Base-by-base conservation (phyloP, 257 asterid species). In the Przewalskia tangutica region DNA sequence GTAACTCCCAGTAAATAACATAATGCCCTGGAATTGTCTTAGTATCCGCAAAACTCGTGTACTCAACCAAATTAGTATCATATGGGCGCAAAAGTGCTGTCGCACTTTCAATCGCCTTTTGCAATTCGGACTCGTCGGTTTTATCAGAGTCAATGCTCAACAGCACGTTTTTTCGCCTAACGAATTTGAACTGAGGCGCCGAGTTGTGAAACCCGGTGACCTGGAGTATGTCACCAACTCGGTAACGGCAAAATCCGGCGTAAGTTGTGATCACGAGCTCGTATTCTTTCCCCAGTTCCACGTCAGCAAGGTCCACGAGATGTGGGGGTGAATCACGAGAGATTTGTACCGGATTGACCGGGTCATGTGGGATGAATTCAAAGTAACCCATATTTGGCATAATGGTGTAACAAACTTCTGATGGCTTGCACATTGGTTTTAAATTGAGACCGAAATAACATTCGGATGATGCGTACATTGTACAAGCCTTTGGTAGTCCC, bases 321-420 rank as follows among this genome's bases (percentile, higher is more conserved):
- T 46, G 81, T 17, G 89, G 92, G 0, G 94, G 95, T 0, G 87
- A 56, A 40, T 85, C 89, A 7, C 83, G 86, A 4, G 86, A 82
- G 27, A 82, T 32, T 18, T 38, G 46, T 0, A 70, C 85, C 8
- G 87, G 89, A 17, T 84, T 83, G 63, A 17, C 71, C 10, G 85
- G 83, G 66, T 88, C 92, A 54, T 90, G 96, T 0, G 91, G 94
- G 76, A 94, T 85, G 85, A 94, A 93, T 87, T 94, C 98, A 76
- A 94, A 94, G 80, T 93, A 94, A 11, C 95, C 97, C 98, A 91
- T 93, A 86, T 94, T 93, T 0, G 98, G 97, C 97, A 94, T 93
- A 87, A 94, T 90, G 54, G 97, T 90, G 89, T 93, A 94, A 17
- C 94, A 86, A 0, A 88, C 93, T 40, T 93, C 89, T 0, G 88